phyloP scores from a whole-genome alignment of 805 yeast species.

The Zygotorulaspora sp. region DNA sequence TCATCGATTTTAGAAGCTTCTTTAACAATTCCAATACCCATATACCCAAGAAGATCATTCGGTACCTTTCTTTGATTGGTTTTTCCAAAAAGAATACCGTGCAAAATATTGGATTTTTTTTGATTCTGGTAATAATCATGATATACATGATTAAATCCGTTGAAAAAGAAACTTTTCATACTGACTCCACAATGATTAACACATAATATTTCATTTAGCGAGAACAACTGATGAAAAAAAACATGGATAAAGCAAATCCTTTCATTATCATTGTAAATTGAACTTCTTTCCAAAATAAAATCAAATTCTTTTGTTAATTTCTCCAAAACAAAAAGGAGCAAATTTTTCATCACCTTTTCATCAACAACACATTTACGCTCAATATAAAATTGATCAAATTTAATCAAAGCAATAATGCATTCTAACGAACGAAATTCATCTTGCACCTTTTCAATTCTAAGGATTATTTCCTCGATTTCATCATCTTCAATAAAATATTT shows the following conservation, averaged over 20 bases:
- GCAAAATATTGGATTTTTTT: neutral
- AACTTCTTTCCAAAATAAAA: neutral
- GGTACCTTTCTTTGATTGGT: neutral
- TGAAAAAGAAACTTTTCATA: constrained; percentile 1
- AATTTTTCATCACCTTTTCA: neutral
- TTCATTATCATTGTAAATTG: neutral
- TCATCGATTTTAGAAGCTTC: constrained; percentile 5
- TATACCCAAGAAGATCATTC: constrained; percentile 1
- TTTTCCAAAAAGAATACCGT: neutral
- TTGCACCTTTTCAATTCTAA: neutral
- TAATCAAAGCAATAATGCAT: constrained; percentile 11
- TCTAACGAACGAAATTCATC: constrained; percentile 1
- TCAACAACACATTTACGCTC: constrained; percentile 9
- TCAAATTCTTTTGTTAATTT: constrained; percentile 2
- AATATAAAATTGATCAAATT: constrained; percentile 11
- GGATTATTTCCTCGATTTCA: constrained; percentile 7
- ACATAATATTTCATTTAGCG: constrained; percentile 12
- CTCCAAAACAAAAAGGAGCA: constrained; percentile 3
- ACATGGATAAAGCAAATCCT: constrained; percentile 12
- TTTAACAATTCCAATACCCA: constrained; percentile 10
- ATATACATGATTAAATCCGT: constrained; percentile 12
- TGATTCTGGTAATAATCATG: neutral
- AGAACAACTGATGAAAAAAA: constrained; percentile 15
- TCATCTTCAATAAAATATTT: constrained; percentile 6
- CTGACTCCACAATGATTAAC: constrained; percentile 7